Evolutionary conservation across 768 basidiomycete genomes (phyloP).

Genomic region (Leucogyrophana mollusca): DNA sequence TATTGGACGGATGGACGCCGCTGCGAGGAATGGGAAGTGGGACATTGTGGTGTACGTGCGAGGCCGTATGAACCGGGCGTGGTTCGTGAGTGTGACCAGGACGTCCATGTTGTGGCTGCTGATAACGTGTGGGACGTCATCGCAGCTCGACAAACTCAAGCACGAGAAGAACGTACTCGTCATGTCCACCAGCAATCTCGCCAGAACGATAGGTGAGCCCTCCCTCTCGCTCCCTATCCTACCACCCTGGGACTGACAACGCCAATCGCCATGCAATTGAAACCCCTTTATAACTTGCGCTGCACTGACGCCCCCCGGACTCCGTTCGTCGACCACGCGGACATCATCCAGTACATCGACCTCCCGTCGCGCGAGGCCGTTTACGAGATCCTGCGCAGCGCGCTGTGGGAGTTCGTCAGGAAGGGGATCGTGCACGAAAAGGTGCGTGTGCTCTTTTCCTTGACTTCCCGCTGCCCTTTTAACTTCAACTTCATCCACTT

Average conservation of each 20-base stretch:
- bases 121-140: no score
- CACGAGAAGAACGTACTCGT: conserved; percentile 92
- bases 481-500: neutral
- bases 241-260: conserved; percentile 3
- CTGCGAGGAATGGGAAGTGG: no score
- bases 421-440: conserved; percentile 66
- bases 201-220: conserved; percentile 83
- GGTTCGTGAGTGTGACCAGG: no score
- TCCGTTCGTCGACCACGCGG: conserved; percentile 95
- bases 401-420: conserved; percentile 74
- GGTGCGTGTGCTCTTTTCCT: no score
- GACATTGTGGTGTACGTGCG: no score
- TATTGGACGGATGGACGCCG: no score
- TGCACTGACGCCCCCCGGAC: conserved; percentile 47
- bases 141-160: conserved; percentile 86
- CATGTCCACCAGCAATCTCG: conserved; percentile 97
- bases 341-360: conserved; percentile 94
- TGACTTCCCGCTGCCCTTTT: conserved; percentile 2
- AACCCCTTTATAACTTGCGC: no score
- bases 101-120: no score
- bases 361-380: conserved; percentile 89
- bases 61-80: no score
- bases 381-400: conserved; percentile 87
- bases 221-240: neutral
- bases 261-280: no score